These are phyloP conservation scores for Lodderomyces metapsilosis DNA, from an alignment of 1,139 yeast genomes.

Conservation along the genomic window DNA sequence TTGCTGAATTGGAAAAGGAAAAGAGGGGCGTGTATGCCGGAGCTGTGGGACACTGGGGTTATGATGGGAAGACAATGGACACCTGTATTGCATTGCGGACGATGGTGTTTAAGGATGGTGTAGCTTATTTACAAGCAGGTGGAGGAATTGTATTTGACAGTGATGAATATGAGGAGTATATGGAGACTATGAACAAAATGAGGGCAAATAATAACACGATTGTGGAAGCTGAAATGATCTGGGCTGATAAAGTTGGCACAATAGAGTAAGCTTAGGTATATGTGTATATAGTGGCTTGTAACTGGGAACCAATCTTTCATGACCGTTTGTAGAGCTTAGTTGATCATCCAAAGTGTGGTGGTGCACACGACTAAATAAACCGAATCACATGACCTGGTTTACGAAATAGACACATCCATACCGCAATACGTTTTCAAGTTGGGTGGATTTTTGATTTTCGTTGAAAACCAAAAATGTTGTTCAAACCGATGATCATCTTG, in stretches of 20 bases:
- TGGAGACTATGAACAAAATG: constrained; percentile 97
- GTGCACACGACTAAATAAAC: not conserved
- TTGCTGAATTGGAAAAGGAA: constrained; percentile 84
- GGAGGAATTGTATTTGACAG: constrained; percentile 97
- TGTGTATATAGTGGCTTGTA: not conserved
- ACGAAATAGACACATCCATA: not conserved
- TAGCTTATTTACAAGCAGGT: constrained; percentile 94
- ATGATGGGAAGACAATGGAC: constrained; percentile 89
- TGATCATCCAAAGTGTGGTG: too few species aligned
- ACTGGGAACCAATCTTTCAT: too few species aligned
- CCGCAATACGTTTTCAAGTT: not conserved
- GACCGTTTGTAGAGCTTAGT: too few species aligned
- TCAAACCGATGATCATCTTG: constrained; percentile 3
- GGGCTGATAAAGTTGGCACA: constrained; percentile 53
- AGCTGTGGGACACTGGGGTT: constrained; percentile 99
- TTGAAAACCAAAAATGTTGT: constrained; percentile 1
- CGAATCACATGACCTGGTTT: not conserved
- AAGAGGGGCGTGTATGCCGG: constrained; percentile 98
- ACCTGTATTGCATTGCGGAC: constrained; percentile 97
- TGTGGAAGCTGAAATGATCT: constrained; percentile 81
- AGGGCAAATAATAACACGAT: constrained; percentile 87
- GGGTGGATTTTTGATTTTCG: not conserved
- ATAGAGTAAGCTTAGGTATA: not conserved
- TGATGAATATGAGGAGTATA: constrained; percentile 91
- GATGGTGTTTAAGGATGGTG: constrained; percentile 89